phyloP scores from a whole-genome alignment of 2,329 filamentous ascomycete species.

The Alternaria gaisen region DNA sequence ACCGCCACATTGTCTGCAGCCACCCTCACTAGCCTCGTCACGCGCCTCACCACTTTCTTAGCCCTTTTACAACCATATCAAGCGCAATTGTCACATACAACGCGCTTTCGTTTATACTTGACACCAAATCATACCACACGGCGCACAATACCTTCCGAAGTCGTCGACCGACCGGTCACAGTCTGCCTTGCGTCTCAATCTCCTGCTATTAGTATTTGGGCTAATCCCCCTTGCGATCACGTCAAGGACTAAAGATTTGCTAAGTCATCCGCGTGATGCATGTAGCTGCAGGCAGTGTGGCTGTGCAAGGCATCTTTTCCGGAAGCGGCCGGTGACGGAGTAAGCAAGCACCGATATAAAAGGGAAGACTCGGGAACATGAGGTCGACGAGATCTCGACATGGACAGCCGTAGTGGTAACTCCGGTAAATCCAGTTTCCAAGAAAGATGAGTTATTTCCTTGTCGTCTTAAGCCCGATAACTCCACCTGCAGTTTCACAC shows the following conservation, averaged over 20 bases:
- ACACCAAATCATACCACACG: background rate
- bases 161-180: background rate
- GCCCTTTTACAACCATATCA: background rate
- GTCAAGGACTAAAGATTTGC: background rate
- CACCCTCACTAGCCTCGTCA: background rate
- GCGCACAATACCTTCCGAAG: background rate
- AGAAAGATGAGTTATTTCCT: background rate
- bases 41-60: constrained; percentile 1
- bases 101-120: background rate
- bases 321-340: background rate
- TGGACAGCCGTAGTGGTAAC: background rate
- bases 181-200: background rate
- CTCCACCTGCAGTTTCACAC: background rate
- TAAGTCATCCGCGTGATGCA: background rate
- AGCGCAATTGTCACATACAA: background rate
- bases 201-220: background rate
- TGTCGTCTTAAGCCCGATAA: background rate
- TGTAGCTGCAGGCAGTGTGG: background rate
- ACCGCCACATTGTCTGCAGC: constrained; percentile 7
- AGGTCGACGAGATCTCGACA: background rate
- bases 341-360: background rate
- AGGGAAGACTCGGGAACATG: background rate
- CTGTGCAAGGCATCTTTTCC: constrained; percentile 4
- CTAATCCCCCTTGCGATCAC: background rate
- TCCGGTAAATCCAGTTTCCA: background rate